Evolutionary conservation across 2,329 filamentous ascomycete species (phyloP).

Genomic region (Pyrenophora seminiperda): DNA sequence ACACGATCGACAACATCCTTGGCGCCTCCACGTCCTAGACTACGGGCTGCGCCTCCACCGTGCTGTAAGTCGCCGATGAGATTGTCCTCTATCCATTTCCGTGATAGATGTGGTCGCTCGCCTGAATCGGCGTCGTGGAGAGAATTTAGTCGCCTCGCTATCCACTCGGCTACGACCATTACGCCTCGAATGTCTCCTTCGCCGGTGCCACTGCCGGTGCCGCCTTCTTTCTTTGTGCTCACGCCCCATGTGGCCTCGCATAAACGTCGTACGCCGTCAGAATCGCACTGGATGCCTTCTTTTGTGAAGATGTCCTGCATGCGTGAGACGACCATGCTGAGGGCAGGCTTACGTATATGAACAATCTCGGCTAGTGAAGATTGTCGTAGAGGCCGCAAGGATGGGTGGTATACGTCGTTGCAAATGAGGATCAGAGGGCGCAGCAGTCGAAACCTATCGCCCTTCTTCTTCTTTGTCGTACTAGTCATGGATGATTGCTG

Average conservation of each 20-base stretch:
- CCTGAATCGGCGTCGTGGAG: conserved; percentile 46
- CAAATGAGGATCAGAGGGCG: conserved; percentile 92
- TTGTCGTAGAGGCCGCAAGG: conserved; percentile 83
- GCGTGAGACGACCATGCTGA: conserved; percentile 82
- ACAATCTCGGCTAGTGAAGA: conserved; percentile 86
- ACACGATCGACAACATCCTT: conserved; percentile 79
- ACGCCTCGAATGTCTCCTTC: conserved; percentile 79
- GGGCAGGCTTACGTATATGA: conserved; percentile 83
- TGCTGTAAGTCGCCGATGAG: conserved; percentile 70
- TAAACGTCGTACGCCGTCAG: conserved; percentile 82
- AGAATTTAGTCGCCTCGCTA: conserved; percentile 70
- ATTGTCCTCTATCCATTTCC: conserved; percentile 77
- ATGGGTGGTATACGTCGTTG: conserved; percentile 94
- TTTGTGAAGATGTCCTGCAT: conserved; percentile 85
- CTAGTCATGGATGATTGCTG: conserved; percentile 38
- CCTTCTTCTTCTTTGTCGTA: conserved; percentile 68
- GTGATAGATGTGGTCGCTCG: conserved; percentile 62
- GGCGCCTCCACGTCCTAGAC: conserved; percentile 71
- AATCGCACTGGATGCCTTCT: conserved; percentile 86
- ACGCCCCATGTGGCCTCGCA: conserved; percentile 86
- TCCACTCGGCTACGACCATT: conserved; percentile 88
- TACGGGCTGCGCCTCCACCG: conserved; percentile 72
- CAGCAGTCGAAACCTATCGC: conserved; percentile 84
- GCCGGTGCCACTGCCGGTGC: conserved; percentile 64
- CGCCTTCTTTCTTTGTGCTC: conserved; percentile 69